Evolutionary conservation across 2,329 filamentous ascomycete genomes (phyloP).

Genomic region (Aspergillus luchuensis): DNA sequence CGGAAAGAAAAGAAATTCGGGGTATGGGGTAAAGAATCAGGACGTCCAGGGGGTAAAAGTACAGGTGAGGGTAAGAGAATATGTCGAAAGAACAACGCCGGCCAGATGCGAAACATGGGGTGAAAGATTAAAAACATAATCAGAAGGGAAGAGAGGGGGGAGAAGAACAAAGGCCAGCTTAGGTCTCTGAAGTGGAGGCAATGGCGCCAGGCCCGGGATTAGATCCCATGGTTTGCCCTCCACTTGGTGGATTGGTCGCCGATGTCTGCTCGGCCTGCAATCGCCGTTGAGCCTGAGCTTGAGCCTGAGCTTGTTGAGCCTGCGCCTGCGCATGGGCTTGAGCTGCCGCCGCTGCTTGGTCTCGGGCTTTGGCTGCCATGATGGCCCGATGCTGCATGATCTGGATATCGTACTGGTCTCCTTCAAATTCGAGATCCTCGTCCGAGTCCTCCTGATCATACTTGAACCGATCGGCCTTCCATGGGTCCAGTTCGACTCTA

Average conservation of each 20-base stretch:
- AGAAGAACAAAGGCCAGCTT: slow-evolving; percentile 28
- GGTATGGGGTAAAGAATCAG: slow-evolving; percentile 15
- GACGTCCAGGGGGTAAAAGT: slow-evolving; percentile 31
- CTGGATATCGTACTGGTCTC: slow-evolving; percentile 67
- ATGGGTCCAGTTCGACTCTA: slow-evolving; percentile 50
- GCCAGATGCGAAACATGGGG: slow-evolving; percentile 35
- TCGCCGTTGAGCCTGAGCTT: slow-evolving; percentile 39
- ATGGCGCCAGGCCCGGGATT: slow-evolving; percentile 35
- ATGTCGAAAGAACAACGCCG: slow-evolving; percentile 32
- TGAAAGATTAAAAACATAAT: slow-evolving; percentile 19
- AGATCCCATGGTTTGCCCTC: slow-evolving; percentile 31
- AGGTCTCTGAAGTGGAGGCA: slow-evolving; percentile 33
- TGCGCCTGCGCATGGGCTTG: slow-evolving; percentile 47
- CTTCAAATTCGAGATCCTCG: slow-evolving; percentile 70
- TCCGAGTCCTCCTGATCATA: slow-evolving; percentile 85
- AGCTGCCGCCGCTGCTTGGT: slow-evolving; percentile 46
- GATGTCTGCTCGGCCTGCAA: slow-evolving; percentile 39
- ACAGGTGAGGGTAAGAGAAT: slow-evolving; percentile 22
- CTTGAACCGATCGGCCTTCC: slow-evolving; percentile 72
- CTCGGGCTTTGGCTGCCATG: slow-evolving; percentile 49
- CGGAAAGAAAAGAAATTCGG: slow-evolving; percentile 7
- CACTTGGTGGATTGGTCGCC: slow-evolving; percentile 27
- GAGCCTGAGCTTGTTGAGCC: slow-evolving; percentile 44
- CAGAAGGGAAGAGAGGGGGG: slow-evolving; percentile 13
- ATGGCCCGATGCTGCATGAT: slow-evolving; percentile 60